These are phyloP conservation scores for Pichia sp. DNA, from an alignment of 1,139 yeast genomes.

Conservation along the genomic window DNA sequence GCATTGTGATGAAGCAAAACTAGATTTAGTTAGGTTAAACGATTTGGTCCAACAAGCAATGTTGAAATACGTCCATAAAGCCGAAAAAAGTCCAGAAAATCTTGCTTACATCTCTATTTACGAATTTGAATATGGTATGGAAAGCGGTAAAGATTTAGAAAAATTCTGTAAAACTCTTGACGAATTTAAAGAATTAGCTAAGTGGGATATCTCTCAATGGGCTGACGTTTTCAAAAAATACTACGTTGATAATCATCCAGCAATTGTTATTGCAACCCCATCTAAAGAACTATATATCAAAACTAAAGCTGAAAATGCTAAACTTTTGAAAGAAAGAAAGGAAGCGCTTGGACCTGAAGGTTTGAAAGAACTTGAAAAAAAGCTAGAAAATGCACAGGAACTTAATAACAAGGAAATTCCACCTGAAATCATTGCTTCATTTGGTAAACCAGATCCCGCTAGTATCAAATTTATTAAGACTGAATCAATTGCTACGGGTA, in stretches of 20 bases:
- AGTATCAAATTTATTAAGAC: slow-evolving; percentile 70
- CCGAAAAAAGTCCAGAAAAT: slow-evolving; percentile 60
- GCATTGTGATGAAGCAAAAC: slow-evolving; percentile 41
- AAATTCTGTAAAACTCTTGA: slow-evolving; percentile 47
- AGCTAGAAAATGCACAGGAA: slow-evolving; percentile 54
- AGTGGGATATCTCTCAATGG: slow-evolving; percentile 73
- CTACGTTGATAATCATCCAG: slow-evolving; percentile 62
- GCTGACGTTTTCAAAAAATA: slow-evolving; percentile 43
- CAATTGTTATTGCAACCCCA: slow-evolving; percentile 69
- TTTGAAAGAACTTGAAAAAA: slow-evolving; percentile 42
- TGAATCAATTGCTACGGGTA: slow-evolving; percentile 49
- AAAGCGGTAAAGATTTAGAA: slow-evolving; percentile 51
- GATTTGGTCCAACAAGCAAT: slow-evolving; percentile 62
- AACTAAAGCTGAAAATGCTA: slow-evolving; percentile 46
- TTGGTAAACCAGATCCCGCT: slow-evolving; percentile 69
- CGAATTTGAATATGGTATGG: slow-evolving; percentile 74
- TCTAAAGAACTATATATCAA: slow-evolving; percentile 54
- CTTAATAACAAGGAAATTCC: slow-evolving; percentile 76
- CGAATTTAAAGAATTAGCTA: slow-evolving; percentile 52
- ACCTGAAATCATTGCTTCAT: slow-evolving; percentile 48
- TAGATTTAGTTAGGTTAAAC: slow-evolving; percentile 60
- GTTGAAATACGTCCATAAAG: slow-evolving; percentile 53
- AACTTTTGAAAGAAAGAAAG: slow-evolving; percentile 44
- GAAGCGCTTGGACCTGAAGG: slow-evolving; percentile 55
- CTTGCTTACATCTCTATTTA: slow-evolving; percentile 64